These are phyloP conservation scores for Backusella sp. DNA, from an alignment of 192 early-diverging fungal genomes.

Conservation along the genomic window DNA sequence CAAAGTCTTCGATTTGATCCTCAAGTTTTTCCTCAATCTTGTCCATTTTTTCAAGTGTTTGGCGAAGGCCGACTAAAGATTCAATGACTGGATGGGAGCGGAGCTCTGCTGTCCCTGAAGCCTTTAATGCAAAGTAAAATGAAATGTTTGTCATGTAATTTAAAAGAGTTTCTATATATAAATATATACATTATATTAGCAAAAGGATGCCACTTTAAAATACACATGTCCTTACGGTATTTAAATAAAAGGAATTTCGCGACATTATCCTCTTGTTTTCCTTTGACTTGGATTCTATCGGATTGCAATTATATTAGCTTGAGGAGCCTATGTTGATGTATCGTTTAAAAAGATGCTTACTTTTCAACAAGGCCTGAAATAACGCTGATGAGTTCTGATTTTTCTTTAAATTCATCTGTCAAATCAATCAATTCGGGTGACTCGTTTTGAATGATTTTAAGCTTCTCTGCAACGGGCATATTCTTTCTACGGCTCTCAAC, in stretches of 20 bases:
- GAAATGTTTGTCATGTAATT: slow-evolving; percentile 89
- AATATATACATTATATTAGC: background rate
- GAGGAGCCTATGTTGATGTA: background rate
- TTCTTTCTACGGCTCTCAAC: slow-evolving; percentile 32
- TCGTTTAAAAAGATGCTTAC: slow-evolving; percentile 11
- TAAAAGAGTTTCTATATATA: slow-evolving; percentile 47
- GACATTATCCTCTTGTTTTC: slow-evolving; percentile 12
- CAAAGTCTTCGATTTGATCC: slow-evolving; percentile 49
- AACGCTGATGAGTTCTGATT: slow-evolving; percentile 35
- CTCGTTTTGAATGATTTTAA: slow-evolving; percentile 66
- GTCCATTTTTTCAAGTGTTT: slow-evolving; percentile 70
- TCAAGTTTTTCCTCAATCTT: slow-evolving; percentile 57
- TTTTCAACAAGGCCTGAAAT: slow-evolving; percentile 28
- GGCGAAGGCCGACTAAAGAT: slow-evolving; percentile 69
- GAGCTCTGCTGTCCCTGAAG: slow-evolving; percentile 52
- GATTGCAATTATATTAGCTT: background rate
- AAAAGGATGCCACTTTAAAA: background rate
- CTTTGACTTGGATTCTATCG: slow-evolving; percentile 7
- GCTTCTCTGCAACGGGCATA: slow-evolving; percentile 58
- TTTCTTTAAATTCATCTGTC: slow-evolving; percentile 59
- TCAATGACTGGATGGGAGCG: slow-evolving; percentile 85
- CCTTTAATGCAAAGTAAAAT: slow-evolving; percentile 79
- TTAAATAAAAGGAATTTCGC: slow-evolving; percentile 32
- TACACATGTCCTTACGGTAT: slow-evolving; percentile 27
- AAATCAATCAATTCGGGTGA: slow-evolving; percentile 74